Base-by-base conservation (phyloP, 176 grass and related monocot species). In the Ananas comosus region DNA sequence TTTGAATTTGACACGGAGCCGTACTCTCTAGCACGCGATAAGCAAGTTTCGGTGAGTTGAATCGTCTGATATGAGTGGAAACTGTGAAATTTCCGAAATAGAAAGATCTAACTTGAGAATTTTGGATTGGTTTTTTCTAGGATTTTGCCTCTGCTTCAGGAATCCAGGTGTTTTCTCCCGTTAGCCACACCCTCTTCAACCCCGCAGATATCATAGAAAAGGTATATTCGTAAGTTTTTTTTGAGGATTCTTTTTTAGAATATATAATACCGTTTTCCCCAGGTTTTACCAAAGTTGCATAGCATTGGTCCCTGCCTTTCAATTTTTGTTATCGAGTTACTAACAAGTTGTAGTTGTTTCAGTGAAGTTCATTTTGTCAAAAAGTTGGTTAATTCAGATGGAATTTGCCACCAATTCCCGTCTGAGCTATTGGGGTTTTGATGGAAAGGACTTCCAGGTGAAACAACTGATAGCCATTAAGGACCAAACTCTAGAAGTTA, bases 1-100 rank as follows among this genome's bases (percentile, higher is more conserved):
- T 97, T 83, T 61, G 93, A 97, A 80, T 83, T 68, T n/a, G 89
- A 97, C 68, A 83, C 84, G 9, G 89, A 97, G 71, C 89, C 93
- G 1, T 97, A 92, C 72, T 85, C 76, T 12, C 61, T 79, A 53
- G 71, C 77, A 22, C 86, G 77, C 2, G 89, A 92, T 75, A 81
- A 85, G 69, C 88, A 81, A 87, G 93, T 97, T 65, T 85, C 33
- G 77, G 93, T 88, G 23, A 76, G 58, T 52, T 63, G 49, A 14
- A 19, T 18, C 14, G 14, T 17, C n/a, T 9, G 54, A 16, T 59
- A 16, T 14, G 14, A n/a, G 18, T 7, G 19, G 54, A 59, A 17
- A 17, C 14, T 17, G 14, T 17, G 12, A 56, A 56, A 56, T n/a
- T 58, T 19, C 19, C 21, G 16, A 17, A 17, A 21, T 14, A 59